A percentile compares a stretch with the other conserved stretches of the same genome.
phyloP scores from a whole-genome alignment of 768 basidiomycete genomes.

The Nevesoporus exiguus region DNA sequence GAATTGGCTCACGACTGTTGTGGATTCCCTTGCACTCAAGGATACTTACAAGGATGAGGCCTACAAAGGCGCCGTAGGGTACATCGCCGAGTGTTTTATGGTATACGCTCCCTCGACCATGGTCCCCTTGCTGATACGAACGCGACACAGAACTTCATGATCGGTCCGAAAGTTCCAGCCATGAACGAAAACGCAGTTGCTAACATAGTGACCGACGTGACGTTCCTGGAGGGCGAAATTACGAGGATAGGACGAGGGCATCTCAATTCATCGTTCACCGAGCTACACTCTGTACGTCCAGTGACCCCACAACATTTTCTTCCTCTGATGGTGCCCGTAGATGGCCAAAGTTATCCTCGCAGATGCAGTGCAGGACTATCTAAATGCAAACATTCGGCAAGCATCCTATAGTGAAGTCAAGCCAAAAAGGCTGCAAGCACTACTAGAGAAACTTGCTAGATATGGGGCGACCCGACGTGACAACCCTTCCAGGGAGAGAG shows the following conservation, averaged over 20 bases:
- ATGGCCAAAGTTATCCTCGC: constrained; percentile 69
- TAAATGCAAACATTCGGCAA: constrained; percentile 67
- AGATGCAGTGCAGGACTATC: constrained; percentile 74
- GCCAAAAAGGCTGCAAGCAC: constrained; percentile 64
- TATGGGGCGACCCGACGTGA: constrained; percentile 65
- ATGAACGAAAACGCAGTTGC: constrained; percentile 90
- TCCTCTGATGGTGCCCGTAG: constrained; percentile 34
- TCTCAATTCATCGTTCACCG: constrained; percentile 68
- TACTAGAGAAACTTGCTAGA: constrained; percentile 77
- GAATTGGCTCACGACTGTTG: constrained; percentile 94
- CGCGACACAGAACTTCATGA: constrained; percentile 62
- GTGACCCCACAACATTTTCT: neutral
- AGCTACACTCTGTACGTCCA: constrained; percentile 68
- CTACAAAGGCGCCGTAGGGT: constrained; percentile 82
- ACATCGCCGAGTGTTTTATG: constrained; percentile 86
- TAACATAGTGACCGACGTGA: constrained; percentile 81
- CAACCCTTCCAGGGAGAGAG: constrained; percentile 54
- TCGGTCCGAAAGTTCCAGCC: constrained; percentile 66
- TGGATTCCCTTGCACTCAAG: constrained; percentile 84
- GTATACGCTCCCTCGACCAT: constrained; percentile 42
- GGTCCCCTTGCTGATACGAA: constrained; percentile 2
- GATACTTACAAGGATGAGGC: constrained; percentile 86
- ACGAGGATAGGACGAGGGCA: constrained; percentile 69
- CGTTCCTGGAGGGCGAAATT: constrained; percentile 86
- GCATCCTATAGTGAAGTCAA: constrained; percentile 63